Percentiles rank a stretch among this genome's conserved stretches.
These are phyloP conservation scores for Talaromyces atroroseus DNA, from an alignment of 2,329 filamentous ascomycete species.

Conservation along the genomic window DNA sequence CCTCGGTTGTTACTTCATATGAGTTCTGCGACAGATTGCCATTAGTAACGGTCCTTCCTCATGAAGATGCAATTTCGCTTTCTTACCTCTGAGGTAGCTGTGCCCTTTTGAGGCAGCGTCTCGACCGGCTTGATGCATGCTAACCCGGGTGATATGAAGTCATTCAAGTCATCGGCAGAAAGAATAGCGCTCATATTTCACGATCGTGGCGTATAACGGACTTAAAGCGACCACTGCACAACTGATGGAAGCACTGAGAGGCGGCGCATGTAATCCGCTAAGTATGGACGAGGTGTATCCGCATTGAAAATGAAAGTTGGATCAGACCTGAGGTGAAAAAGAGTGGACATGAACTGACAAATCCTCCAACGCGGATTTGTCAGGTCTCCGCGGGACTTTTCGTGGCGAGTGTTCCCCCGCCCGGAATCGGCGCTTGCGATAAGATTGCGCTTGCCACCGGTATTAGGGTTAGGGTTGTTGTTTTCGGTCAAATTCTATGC, in stretches of 20 bases:
- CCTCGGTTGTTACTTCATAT: constrained; percentile 91
- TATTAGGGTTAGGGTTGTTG: background rate
- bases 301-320: background rate
- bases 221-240: background rate
- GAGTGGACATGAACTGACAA: background rate
- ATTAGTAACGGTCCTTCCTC: background rate
- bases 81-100: constrained; percentile 43
- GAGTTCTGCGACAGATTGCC: constrained; percentile 40
- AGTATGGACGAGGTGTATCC: background rate
- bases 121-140: constrained; percentile 98
- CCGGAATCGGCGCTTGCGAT: background rate
- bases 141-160: constrained; percentile 96
- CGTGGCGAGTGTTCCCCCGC: background rate
- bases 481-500: no score
- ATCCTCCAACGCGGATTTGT: background rate
- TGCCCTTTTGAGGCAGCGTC: constrained; percentile 65
- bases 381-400: background rate
- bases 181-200: constrained; percentile 88
- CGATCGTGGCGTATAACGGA: background rate
- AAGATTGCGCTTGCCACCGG: background rate
- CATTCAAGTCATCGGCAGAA: constrained; percentile 93
- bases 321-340: background rate
- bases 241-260: background rate
- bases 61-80: background rate
- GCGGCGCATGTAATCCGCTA: background rate